Conservation (phyloP, 164 flowering plant species). For the Vitis riparia region DNA sequence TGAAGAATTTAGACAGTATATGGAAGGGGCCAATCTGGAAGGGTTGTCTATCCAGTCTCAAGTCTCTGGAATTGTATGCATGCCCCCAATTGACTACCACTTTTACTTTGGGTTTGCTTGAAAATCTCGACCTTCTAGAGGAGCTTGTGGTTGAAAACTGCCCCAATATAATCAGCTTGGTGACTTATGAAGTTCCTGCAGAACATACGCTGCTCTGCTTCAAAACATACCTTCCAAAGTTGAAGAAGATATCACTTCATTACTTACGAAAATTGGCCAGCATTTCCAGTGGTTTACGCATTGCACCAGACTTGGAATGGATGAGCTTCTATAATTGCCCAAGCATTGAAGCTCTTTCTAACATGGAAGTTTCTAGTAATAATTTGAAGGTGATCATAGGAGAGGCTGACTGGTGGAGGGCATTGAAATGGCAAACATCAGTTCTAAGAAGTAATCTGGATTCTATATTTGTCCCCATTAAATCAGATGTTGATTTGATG, state of each 20-base stretch:
- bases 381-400: constrained; percentile 1
- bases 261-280: neutral
- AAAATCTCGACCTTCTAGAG: neutral
- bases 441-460: too few relatives aligned
- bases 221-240: neutral
- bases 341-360: neutral
- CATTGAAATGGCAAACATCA: neutral
- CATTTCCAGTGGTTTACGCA: neutral
- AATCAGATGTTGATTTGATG: too few relatives aligned
- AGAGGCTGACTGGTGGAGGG: neutral
- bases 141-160: neutral
- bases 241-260: too few relatives aligned
- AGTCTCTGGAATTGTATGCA: neutral
- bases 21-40: neutral
- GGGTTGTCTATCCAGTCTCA: neutral
- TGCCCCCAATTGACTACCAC: neutral
- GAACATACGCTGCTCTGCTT: neutral
- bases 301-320: neutral
- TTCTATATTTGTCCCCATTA: too few relatives aligned
- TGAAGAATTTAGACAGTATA: neutral
- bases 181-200: too few relatives aligned
- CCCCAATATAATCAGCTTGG: too few relatives aligned
- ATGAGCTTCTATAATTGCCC: neutral
- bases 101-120: neutral
- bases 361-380: neutral